Conservation (phyloP, 1,139 yeast species). For the Blastobotrys serpentis region DNA sequence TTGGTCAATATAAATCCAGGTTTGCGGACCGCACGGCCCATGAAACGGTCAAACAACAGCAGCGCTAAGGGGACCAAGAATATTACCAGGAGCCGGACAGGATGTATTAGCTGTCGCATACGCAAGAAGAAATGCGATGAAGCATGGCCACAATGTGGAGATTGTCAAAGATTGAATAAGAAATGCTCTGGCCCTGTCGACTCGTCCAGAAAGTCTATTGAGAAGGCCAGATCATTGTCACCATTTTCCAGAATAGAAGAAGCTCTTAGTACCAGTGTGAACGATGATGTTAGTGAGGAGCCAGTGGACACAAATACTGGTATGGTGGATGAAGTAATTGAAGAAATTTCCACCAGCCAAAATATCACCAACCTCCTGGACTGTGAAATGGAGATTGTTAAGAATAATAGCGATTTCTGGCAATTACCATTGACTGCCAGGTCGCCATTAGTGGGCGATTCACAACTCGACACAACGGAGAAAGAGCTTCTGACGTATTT, state of each 20-base stretch:
- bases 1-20: not conserved
- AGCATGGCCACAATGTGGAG: constrained; percentile 9
- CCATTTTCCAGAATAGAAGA: not conserved
- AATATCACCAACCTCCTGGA: not conserved
- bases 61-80: not conserved
- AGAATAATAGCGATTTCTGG: not conserved
- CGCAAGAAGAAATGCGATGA: constrained; percentile 8
- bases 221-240: not conserved
- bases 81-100: constrained; percentile 7
- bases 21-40: not conserved
- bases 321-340: not conserved
- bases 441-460: not conserved
- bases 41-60: not conserved
- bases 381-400: constrained; percentile 1
- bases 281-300: not conserved
- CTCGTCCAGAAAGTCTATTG: not conserved
- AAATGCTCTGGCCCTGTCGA: constrained; percentile 7
- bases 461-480: constrained; percentile 1
- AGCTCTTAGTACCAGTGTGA: not conserved
- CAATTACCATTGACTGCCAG: not conserved
- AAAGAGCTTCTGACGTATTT: constrained; percentile 5
- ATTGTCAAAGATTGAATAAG: not conserved
- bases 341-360: constrained; percentile 1
- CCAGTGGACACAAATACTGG: not conserved
- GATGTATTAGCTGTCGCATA: constrained; percentile 8